phyloP scores from a whole-genome alignment of 768 basidiomycete species.

The Leucosporidium creatinivorum region DNA sequence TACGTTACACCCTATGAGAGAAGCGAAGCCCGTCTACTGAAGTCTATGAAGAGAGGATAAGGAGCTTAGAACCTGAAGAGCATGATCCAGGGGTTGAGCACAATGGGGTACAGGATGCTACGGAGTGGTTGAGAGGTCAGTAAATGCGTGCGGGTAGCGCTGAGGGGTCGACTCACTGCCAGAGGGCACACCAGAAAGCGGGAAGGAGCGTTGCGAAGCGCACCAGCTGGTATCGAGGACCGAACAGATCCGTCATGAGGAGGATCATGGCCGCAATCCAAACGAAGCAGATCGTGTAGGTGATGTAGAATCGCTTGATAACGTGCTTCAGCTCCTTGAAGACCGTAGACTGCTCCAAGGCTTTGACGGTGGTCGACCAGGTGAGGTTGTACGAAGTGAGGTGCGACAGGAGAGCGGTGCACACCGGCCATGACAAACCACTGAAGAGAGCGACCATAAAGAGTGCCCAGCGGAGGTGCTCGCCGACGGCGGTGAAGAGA shows the following conservation, averaged over 20 bases:
- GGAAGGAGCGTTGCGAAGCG: slow-evolving; percentile 75
- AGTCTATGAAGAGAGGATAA: slow-evolving; percentile 4
- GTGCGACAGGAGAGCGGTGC: slow-evolving; percentile 54
- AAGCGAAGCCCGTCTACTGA: slow-evolving; percentile 11
- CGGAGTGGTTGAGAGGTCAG: neutral
- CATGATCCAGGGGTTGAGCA: slow-evolving; percentile 83
- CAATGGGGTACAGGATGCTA: slow-evolving; percentile 54
- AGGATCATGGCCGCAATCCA: slow-evolving; percentile 54
- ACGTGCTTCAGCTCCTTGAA: slow-evolving; percentile 83
- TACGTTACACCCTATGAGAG: too few relatives aligned
- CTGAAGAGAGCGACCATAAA: slow-evolving; percentile 57
- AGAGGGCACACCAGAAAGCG: slow-evolving; percentile 50
- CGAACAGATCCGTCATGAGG: slow-evolving; percentile 52
- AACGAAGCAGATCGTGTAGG: slow-evolving; percentile 45
- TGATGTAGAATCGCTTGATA: slow-evolving; percentile 66
- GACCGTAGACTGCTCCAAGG: slow-evolving; percentile 83
- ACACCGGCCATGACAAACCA: slow-evolving; percentile 51
- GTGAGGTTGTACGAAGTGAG: slow-evolving; percentile 55
- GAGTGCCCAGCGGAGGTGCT: slow-evolving; percentile 60
- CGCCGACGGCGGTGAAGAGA: slow-evolving; percentile 36
- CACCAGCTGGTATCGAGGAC: slow-evolving; percentile 57
- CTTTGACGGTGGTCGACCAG: slow-evolving; percentile 75
- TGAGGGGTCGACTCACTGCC: neutral
- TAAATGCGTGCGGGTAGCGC: too few relatives aligned
- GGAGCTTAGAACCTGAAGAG: slow-evolving; percentile 60